A percentile compares a stretch with the other conserved stretches of the same genome.
Evolutionary conservation across 208 protist species (phyloP).

Genomic region (Crithidia fasciculata): DNA sequence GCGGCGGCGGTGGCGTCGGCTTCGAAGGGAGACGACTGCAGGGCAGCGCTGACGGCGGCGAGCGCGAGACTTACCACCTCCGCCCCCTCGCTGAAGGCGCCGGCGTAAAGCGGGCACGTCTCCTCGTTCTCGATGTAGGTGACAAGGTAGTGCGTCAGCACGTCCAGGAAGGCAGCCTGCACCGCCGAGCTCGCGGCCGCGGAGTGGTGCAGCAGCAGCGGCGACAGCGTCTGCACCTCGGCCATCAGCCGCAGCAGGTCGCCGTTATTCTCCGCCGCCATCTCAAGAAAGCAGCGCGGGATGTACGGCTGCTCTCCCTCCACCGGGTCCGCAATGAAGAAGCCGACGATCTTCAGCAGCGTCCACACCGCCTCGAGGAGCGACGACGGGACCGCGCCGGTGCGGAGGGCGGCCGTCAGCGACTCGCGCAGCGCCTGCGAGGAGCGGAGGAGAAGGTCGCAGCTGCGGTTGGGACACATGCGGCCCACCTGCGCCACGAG

Average conservation of each 20-base stretch:
- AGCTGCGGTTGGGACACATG: slow-evolving; percentile 30
- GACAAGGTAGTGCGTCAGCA: slow-evolving; percentile 52
- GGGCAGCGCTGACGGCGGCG: slow-evolving; percentile 19
- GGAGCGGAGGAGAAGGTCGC: slow-evolving; percentile 26
- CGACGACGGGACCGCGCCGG: slow-evolving; percentile 1
- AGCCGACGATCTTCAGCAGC: slow-evolving; percentile 53
- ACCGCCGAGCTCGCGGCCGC: slow-evolving; percentile 60
- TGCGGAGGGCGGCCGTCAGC: neutral
- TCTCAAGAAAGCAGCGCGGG: slow-evolving; percentile 68
- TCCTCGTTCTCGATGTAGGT: slow-evolving; percentile 63
- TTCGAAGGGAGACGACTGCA: slow-evolving; percentile 61
- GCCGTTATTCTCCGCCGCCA: slow-evolving; percentile 12
- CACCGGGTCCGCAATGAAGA: slow-evolving; percentile 69
- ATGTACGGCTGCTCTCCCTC: slow-evolving; percentile 80
- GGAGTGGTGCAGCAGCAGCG: slow-evolving; percentile 31
- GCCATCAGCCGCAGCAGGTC: slow-evolving; percentile 37
- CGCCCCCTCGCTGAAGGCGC: slow-evolving; percentile 42
- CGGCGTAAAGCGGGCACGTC: slow-evolving; percentile 27
- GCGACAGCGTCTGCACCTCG: slow-evolving; percentile 24
- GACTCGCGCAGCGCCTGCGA: slow-evolving; percentile 5
- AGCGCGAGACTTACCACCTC: slow-evolving; percentile 56
- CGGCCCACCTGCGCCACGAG: slow-evolving; percentile 72
- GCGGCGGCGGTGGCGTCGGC: slow-evolving; percentile 48
- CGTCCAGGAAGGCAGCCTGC: slow-evolving; percentile 55
- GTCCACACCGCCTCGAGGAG: slow-evolving; percentile 67